These are phyloP conservation scores for Trypanosoma boissoni DNA, from an alignment of 208 protist species.

Conservation along the genomic window DNA sequence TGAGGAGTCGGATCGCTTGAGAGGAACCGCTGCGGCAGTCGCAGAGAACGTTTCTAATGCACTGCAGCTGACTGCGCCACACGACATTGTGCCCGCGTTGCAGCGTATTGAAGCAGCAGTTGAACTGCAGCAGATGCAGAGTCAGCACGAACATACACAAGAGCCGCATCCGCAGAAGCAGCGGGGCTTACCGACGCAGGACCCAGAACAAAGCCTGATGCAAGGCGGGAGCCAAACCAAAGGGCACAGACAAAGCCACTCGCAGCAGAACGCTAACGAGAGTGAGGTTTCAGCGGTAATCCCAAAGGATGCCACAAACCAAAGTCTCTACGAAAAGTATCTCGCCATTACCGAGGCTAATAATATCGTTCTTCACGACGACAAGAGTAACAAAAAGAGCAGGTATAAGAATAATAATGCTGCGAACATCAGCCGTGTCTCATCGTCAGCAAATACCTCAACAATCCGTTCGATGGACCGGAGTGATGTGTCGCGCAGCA, in stretches of 20 bases:
- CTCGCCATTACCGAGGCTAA: conserved; percentile 19
- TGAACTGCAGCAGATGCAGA: conserved; percentile 44
- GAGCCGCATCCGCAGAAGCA: not conserved
- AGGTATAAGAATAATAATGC: not conserved
- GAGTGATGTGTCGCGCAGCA: conserved; percentile 7
- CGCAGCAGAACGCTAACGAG: not conserved
- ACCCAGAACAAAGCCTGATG: not conserved
- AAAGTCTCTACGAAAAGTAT: conserved; percentile 37
- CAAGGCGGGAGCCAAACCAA: not conserved
- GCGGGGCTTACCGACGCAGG: not conserved
- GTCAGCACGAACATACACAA: conserved; percentile 25
- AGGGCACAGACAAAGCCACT: not conserved
- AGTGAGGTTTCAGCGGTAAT: not conserved
- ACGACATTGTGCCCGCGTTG: conserved; percentile 43
- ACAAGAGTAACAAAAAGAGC: conserved; percentile 1
- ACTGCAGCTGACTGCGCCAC: conserved; percentile 26
- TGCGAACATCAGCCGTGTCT: not conserved
- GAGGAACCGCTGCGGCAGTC: conserved; percentile 30
- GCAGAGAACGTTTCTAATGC: conserved; percentile 26
- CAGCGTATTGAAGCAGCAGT: conserved; percentile 52
- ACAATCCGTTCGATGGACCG: not conserved
- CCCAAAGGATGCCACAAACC: not conserved
- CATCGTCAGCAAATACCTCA: not conserved
- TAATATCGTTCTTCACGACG: not conserved
- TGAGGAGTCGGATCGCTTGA: conserved; percentile 28